phyloP scores from a whole-genome alignment of 2,329 filamentous ascomycete species.

The Colletotrichum sidae region DNA sequence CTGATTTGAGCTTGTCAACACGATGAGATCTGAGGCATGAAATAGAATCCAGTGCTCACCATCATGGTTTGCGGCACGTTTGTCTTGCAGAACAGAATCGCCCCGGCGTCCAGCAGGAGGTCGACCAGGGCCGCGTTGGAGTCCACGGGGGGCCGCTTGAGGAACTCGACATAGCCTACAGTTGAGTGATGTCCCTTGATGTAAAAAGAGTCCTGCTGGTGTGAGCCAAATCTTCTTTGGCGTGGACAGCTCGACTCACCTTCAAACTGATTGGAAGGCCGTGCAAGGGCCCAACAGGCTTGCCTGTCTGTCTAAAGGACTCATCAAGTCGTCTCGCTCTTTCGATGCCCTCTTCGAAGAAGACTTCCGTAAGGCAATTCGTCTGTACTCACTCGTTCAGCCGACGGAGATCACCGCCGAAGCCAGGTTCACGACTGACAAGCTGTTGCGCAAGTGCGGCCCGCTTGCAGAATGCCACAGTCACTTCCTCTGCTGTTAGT shows the following conservation, averaged over 20 bases:
- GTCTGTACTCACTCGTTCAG: constrained; percentile 35
- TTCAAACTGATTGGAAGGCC: constrained; percentile 63
- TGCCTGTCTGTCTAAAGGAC: constrained; percentile 50
- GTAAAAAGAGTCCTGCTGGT: constrained; percentile 70
- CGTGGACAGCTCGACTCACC: constrained; percentile 13
- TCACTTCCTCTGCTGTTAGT: constrained; percentile 42
- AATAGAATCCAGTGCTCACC: constrained; percentile 39
- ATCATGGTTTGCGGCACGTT: constrained; percentile 72
- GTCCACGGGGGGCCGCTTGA: constrained; percentile 62
- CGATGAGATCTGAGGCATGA: background rate
- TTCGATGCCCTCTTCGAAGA: constrained; percentile 60
- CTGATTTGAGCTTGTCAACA: constrained; percentile 41
- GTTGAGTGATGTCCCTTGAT: constrained; percentile 63
- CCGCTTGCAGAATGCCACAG: constrained; percentile 43
- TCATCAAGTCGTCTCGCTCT: constrained; percentile 59
- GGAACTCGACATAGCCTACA: constrained; percentile 65
- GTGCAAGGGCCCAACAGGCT: constrained; percentile 69
- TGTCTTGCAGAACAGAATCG: constrained; percentile 77
- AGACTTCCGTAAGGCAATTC: constrained; percentile 59
- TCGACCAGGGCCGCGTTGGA: constrained; percentile 68
- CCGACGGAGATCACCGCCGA: background rate
- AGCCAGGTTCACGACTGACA: background rate
- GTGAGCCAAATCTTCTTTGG: constrained; percentile 31
- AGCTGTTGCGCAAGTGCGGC: constrained; percentile 45
- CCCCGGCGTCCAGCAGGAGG: constrained; percentile 69